Evolutionary conservation across 108 stramenopile species (phyloP).

Genomic region (Cyclotella kingstonii): DNA sequence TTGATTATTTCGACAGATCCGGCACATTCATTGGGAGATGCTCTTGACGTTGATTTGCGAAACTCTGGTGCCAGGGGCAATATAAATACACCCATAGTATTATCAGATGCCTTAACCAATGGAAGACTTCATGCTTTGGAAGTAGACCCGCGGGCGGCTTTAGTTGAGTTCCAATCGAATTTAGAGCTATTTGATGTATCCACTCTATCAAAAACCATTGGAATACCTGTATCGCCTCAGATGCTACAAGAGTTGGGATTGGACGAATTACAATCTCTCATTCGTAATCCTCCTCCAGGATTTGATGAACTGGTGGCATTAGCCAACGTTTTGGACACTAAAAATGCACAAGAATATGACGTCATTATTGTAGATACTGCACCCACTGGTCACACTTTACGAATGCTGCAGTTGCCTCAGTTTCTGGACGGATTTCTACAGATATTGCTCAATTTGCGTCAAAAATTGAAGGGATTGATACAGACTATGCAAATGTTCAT

Average conservation of each 20-base stretch:
- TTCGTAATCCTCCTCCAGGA: constrained; percentile 93
- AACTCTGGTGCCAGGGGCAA: background rate
- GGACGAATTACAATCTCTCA: constrained; percentile 68
- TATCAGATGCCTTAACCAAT: constrained; percentile 70
- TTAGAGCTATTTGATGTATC: constrained; percentile 71
- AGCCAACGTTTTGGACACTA: constrained; percentile 75
- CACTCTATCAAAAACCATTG: constrained; percentile 56
- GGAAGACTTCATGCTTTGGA: constrained; percentile 77
- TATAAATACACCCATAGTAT: constrained; percentile 46
- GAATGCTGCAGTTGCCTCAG: constrained; percentile 83
- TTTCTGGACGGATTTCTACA: constrained; percentile 84
- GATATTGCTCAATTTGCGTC: constrained; percentile 71
- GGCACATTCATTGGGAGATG: constrained; percentile 96
- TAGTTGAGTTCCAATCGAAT: constrained; percentile 64
- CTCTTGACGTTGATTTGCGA: constrained; percentile 72
- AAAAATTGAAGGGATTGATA: constrained; percentile 70
- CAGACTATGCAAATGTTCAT: constrained; percentile 71
- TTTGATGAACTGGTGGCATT: constrained; percentile 93
- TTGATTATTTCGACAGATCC: constrained; percentile 95
- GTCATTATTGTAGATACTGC: constrained; percentile 91
- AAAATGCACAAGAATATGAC: constrained; percentile 70
- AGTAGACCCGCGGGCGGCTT: constrained; percentile 79
- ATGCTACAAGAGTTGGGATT: constrained; percentile 74
- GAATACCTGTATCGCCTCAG: constrained; percentile 49
- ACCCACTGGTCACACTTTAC: constrained; percentile 90